Evolutionary conservation across 768 basidiomycete species (phyloP).

Genomic region (Trametes coccinea): DNA sequence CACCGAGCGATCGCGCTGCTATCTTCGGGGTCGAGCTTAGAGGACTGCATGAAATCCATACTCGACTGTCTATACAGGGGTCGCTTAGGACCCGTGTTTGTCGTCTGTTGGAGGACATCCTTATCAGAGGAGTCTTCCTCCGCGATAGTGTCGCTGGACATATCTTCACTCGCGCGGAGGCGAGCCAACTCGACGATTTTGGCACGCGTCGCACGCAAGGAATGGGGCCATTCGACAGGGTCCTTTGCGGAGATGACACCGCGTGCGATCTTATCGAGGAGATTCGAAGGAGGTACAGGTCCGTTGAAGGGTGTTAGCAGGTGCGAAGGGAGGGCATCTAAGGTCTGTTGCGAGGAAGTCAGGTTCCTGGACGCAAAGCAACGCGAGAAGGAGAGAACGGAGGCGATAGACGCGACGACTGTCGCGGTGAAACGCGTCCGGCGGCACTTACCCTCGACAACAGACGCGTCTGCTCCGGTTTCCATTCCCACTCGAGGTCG

Average conservation of each 20-base stretch:
- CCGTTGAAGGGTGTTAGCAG: slow-evolving; percentile 89
- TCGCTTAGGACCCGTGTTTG: slow-evolving; percentile 51
- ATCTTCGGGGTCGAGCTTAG: slow-evolving; percentile 47
- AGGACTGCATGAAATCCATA: slow-evolving; percentile 77
- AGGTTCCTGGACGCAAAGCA: slow-evolving; percentile 14
- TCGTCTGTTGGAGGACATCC: slow-evolving; percentile 49
- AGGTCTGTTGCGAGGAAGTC: slow-evolving; percentile 48
- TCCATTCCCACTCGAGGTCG: slow-evolving; percentile 72
- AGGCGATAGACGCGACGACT: not conserved
- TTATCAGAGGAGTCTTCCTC: slow-evolving; percentile 48
- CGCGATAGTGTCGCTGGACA: slow-evolving; percentile 40
- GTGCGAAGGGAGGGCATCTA: slow-evolving; percentile 80
- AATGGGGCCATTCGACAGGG: slow-evolving; percentile 79
- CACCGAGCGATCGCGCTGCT: slow-evolving; percentile 65
- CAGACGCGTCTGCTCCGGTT: slow-evolving; percentile 66
- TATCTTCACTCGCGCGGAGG: slow-evolving; percentile 54
- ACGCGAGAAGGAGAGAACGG: slow-evolving; percentile 16
- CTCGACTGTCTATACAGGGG: slow-evolving; percentile 80
- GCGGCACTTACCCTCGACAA: slow-evolving; percentile 58
- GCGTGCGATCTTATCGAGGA: slow-evolving; percentile 84
- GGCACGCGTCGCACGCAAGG: slow-evolving; percentile 75
- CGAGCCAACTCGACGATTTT: slow-evolving; percentile 83
- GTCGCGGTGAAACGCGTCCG: slow-evolving; percentile 1
- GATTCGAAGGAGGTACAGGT: slow-evolving; percentile 78
- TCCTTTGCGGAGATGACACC: slow-evolving; percentile 76